Evolutionary conservation across 495 filamentous ascomycete genomes (phyloP).

Genomic region (Hypoxylon crocopeplum): DNA sequence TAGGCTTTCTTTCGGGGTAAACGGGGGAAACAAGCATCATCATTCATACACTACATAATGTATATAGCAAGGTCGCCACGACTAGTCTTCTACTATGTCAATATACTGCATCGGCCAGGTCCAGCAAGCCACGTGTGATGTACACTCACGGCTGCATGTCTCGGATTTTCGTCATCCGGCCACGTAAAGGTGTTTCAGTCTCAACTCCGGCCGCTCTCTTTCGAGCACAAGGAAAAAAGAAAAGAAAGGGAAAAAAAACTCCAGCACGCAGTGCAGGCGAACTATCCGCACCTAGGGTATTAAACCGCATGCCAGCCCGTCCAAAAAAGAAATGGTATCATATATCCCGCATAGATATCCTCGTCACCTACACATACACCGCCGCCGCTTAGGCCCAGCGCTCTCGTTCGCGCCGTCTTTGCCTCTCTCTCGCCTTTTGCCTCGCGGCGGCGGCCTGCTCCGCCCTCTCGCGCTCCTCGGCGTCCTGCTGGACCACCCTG

Average conservation of each 20-base stretch:
- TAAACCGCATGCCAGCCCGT: too few species aligned
- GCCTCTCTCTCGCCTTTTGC: not conserved
- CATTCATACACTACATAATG: not conserved
- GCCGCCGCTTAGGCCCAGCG: not conserved
- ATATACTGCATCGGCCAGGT: not conserved
- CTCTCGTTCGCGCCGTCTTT: not conserved
- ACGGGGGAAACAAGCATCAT: not conserved
- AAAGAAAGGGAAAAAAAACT: too few species aligned
- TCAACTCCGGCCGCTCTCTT: too few species aligned
- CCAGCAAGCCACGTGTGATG: too few species aligned
- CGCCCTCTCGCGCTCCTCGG: not conserved
- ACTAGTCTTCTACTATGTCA: not conserved
- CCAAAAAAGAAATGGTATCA: too few species aligned
- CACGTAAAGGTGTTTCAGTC: too few species aligned
- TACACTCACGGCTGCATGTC: too few species aligned
- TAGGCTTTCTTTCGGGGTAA: not conserved
- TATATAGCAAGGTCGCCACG: slow-evolving; percentile 1
- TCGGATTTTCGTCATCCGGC: too few species aligned
- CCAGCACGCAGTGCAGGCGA: too few species aligned
- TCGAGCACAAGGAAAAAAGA: too few species aligned
- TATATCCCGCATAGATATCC: too few species aligned
- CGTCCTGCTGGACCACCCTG: not conserved
- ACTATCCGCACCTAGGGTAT: too few species aligned
- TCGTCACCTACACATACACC: not conserved
- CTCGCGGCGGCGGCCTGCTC: not conserved